Percentiles rank a stretch among this genome's conserved stretches.
Conservation (phyloP, 257 asterid genomes). For the Orobanche coerulescens region DNA sequence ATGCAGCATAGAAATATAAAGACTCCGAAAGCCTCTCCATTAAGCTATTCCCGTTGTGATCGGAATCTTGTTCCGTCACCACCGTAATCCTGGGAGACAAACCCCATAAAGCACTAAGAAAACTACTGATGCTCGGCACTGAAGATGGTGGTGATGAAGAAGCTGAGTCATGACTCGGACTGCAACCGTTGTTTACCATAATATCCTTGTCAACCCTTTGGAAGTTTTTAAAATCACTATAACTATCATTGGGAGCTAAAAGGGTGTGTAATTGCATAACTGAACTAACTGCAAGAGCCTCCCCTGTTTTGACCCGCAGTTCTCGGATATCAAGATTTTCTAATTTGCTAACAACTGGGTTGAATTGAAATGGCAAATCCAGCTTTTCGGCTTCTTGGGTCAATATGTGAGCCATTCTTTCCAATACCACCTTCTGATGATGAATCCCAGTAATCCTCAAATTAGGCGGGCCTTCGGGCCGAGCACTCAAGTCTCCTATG, state of each 20-base stretch:
- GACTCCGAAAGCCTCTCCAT: constrained; percentile 92
- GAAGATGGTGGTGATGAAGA: constrained; percentile 62
- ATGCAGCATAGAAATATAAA: constrained; percentile 67
- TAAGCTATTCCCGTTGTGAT: constrained; percentile 59
- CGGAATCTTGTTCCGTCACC: constrained; percentile 83
- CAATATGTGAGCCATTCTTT: constrained; percentile 73
- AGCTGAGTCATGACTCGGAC: constrained; percentile 56
- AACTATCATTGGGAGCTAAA: constrained; percentile 32
- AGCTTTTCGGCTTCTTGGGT: constrained; percentile 74
- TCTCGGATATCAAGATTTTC: constrained; percentile 65
- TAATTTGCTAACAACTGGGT: constrained; percentile 52
- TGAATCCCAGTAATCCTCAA: constrained; percentile 78
- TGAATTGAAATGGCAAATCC: constrained; percentile 89
- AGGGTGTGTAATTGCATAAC: constrained; percentile 64
- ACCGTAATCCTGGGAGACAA: constrained; percentile 81
- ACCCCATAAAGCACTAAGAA: constrained; percentile 61
- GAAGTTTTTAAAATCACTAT: constrained; percentile 33
- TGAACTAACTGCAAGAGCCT: constrained; percentile 75
- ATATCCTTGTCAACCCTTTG: constrained; percentile 62
- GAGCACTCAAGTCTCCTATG: constrained; percentile 82
- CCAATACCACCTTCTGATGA: constrained; percentile 59
- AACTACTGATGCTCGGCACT: constrained; percentile 35
- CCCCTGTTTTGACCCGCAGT: constrained; percentile 81
- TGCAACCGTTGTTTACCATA: constrained; percentile 32
- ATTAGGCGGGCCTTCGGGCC: constrained; percentile 98